These are phyloP conservation scores for Penicillium argentinense DNA, from an alignment of 495 filamentous ascomycete species.

Conservation along the genomic window DNA sequence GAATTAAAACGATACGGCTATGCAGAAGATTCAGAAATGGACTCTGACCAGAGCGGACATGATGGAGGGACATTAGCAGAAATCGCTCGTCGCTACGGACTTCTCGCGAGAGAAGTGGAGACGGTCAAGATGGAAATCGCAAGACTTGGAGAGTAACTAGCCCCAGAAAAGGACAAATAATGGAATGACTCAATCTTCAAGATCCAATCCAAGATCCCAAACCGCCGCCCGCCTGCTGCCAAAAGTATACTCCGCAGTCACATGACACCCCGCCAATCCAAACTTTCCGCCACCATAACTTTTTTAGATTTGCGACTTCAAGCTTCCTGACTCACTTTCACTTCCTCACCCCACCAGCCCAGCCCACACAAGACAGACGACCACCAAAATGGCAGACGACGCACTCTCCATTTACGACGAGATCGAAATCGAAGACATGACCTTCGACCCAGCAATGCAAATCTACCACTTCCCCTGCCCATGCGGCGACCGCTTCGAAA, in stretches of 20 bases:
- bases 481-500: slow-evolving; percentile 96
- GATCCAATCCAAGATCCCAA: no score
- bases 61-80: slow-evolving; percentile 45
- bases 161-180: no score
- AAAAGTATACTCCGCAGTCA: slow-evolving; percentile 23
- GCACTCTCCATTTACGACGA: slow-evolving; percentile 86
- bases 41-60: slow-evolving; percentile 6
- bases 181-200: neutral
- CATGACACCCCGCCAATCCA: slow-evolving; percentile 28
- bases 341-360: neutral
- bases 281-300: slow-evolving; percentile 23
- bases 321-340: slow-evolving; percentile 1
- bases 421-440: slow-evolving; percentile 99
- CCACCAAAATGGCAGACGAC: slow-evolving; percentile 62
- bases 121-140: slow-evolving; percentile 59
- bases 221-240: no score
- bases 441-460: slow-evolving; percentile 76
- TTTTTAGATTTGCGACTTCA: neutral
- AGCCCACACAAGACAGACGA: slow-evolving; percentile 1
- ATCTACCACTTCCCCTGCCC: slow-evolving; percentile 96
- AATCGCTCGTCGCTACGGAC: slow-evolving; percentile 60
- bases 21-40: slow-evolving; percentile 18
- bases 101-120: slow-evolving; percentile 52
- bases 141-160: slow-evolving; percentile 36
- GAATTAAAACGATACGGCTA: slow-evolving; percentile 57